Base-by-base conservation (phyloP, 768 basidiomycete species). In the Baorangia bicolor region DNA sequence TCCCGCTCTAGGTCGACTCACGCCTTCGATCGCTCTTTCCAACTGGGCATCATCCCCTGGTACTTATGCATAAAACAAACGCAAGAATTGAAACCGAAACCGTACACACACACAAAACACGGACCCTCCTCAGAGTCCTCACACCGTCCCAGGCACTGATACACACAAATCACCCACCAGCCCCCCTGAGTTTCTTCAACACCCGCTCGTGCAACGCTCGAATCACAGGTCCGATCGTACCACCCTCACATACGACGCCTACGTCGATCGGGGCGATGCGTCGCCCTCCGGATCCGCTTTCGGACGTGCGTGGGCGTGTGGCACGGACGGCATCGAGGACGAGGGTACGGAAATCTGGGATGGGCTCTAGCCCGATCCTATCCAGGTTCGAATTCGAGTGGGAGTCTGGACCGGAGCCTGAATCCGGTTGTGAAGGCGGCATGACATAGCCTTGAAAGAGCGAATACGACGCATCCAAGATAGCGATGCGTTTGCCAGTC, bases 391-490 rank as follows among this genome's bases (percentile, higher is more conserved):
- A 12, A 8, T 42, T 31, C 16, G 39, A 30, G 20, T 42, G 31
- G 3, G 34, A 5, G 7, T 49, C 50, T 11, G 37, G 4, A 14
- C 50, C 38, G 12, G 44, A 6, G 2, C 43, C 44, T 8, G 53
- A 20, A 33, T 51, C 57, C 0, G 44, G 14, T 5, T 49, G 51
- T 7, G 53, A 42, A 20, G 40, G 3, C 14, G 46, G 28, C 8
- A 13, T 21, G 28, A 4, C 21, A 35, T 33, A 25, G 16, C 51
- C 46, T 35, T 51, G 66, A 52, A 78, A 86, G 18, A 90, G 69
- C 3, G 85, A 82, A 66, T 83, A 76, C 1, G 89, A 87, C 4
- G 79, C 88, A 65, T 93, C 91, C n/a, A 92, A 70, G 46, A 94
- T 83, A 20, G 79, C 83, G 13, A 92, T 79, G 13, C 83, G 83